phyloP scores from a whole-genome alignment of 202 grass and related monocot species.

The Setaria italica region DNA sequence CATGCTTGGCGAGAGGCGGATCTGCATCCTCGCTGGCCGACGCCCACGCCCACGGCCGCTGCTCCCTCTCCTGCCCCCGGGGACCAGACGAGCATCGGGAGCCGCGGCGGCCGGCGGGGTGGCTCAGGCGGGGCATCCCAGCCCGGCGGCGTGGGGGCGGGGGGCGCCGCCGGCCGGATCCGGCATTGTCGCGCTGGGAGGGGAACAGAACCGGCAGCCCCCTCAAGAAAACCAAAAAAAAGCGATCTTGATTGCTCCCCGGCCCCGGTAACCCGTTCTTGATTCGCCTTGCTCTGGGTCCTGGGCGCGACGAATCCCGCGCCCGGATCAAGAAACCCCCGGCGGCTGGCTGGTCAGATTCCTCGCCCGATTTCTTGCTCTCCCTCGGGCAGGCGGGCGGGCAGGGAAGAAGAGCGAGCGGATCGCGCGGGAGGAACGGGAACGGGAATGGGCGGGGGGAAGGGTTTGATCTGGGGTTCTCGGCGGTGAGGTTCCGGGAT shows the following conservation, averaged over 20 bases:
- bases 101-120: constrained; percentile 3
- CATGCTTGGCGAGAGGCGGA: constrained; percentile 98
- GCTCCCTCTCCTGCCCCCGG: constrained; percentile 32
- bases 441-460: not conserved
- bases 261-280: not conserved
- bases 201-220: not conserved
- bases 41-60: constrained; percentile 24
- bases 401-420: not conserved
- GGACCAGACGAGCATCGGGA: constrained; percentile 26
- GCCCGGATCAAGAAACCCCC: constrained; percentile 39
- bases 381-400: not conserved
- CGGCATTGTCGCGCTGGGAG: constrained; percentile 62
- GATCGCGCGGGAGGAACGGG: constrained; percentile 18
- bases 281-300: not conserved
- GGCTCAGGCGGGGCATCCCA: constrained; percentile 17
- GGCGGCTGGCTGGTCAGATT: not conserved
- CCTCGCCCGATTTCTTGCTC: not conserved
- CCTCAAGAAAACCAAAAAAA: not conserved
- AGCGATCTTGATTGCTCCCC: constrained; percentile 26
- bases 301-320: constrained; percentile 3
- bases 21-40: constrained; percentile 79
- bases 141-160: constrained; percentile 6
- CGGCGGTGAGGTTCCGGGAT: constrained; percentile 35
- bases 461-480: constrained; percentile 48
- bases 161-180: constrained; percentile 51